These are phyloP conservation scores for Gonapodya sp. DNA, from an alignment of 192 early-diverging fungal genomes.

Conservation along the genomic window DNA sequence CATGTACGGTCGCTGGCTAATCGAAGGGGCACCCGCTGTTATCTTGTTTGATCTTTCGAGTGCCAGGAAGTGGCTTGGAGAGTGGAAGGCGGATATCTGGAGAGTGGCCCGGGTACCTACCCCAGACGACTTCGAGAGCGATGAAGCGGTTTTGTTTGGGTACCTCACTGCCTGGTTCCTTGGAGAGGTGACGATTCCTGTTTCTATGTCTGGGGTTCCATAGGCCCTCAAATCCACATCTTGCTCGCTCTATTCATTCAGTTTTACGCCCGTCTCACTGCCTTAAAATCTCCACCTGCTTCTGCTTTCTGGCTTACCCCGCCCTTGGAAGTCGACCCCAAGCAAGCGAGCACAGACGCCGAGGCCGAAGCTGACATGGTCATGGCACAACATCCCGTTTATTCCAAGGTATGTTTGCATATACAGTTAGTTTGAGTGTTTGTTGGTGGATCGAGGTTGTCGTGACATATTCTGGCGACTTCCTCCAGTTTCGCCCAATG, in stretches of 20 bases:
- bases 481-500: not conserved
- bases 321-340: not conserved
- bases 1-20: slow-evolving; percentile 89
- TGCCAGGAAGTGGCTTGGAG: slow-evolving; percentile 66
- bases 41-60: slow-evolving; percentile 79
- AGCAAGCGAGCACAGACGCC: not conserved
- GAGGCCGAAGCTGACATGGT: not conserved
- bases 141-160: slow-evolving; percentile 90
- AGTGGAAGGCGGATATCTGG: slow-evolving; percentile 98
- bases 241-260: too few species aligned
- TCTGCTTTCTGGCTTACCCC: slow-evolving; percentile 7
- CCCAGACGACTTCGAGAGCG: slow-evolving; percentile 85
- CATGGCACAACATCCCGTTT: slow-evolving; percentile 3
- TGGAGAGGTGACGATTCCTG: slow-evolving; percentile 56
- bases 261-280: not conserved
- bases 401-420: not conserved
- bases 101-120: slow-evolving; percentile 80
- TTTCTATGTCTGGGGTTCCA: not conserved
- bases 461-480: not conserved
- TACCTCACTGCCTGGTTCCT: slow-evolving; percentile 93
- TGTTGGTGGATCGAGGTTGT: too few species aligned
- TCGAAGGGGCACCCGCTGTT: slow-evolving; percentile 84
- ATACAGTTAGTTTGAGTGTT: too few species aligned
- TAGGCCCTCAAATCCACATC: too few species aligned
- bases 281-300: not conserved